Base-by-base conservation (phyloP, 192 early-diverging fungal species). In the Coemansia sp. region DNA sequence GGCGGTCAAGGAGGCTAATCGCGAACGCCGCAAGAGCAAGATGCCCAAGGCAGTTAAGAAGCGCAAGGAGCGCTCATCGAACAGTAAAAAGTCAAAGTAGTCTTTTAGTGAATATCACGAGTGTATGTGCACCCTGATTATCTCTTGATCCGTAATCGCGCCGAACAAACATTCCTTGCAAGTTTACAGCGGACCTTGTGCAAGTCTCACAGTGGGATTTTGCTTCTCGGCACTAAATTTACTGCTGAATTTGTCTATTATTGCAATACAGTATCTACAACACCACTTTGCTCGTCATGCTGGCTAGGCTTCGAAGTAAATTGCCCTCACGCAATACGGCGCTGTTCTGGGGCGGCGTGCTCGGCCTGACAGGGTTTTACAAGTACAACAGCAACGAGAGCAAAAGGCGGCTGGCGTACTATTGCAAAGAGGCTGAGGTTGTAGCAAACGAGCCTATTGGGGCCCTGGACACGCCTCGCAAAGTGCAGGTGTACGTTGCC, bases 21-120 rank as follows among this genome's bases (percentile, higher is more conserved):
- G 92, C 33, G 93, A 95, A 59, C 89, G 89, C 64, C 80, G 95
- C 63, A 94, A 97, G 63, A 82, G 78, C 62, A 98, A 98, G 79
- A 85, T 94, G 13, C 94, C 95, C 19, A 98, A 98, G 74, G 83
- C 89, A 13, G 90, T 93, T 66, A 98, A 98, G 71, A 98, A 96
- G 70, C 82, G 91, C 52, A 92, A 89, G 64, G 82, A 92, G 59
- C 90, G 92, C 42, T 63, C 75, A 8, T 82, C 82, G 14, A 77
- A 81, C 15, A 81, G 71, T 22, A 90, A 82, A 67, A 82, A 84
- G 56, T 64, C 77, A 40, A 79, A 82, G 72, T 69, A 77, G 70
- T 19, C 6, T 1, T 21, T 5, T 33, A 38, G 19, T 29, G 1
- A 18, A 13, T 8, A 14, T n/a, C n/a, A n/a, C n/a, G n/a, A n/a